Evolutionary conservation across 805 yeast species (phyloP).

Genomic region (Saturnispora zaruensis): DNA sequence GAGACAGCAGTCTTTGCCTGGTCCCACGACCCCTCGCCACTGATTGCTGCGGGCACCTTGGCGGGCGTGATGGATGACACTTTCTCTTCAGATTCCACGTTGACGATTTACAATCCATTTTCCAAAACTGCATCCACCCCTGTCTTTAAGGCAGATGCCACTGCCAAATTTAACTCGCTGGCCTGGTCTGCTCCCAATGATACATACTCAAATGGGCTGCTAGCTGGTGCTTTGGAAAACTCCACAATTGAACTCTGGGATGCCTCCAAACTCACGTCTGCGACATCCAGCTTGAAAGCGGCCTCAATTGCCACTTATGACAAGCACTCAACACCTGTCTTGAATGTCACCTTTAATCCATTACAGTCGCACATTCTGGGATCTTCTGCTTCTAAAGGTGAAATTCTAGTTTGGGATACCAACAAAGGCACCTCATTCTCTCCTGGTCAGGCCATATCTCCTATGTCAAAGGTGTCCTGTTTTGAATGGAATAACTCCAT

Average conservation of each 20-base stretch:
- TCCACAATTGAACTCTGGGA: conserved; percentile 78
- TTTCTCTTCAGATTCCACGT: conserved; percentile 67
- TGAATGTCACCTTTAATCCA: conserved; percentile 69
- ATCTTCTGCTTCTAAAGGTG: conserved; percentile 84
- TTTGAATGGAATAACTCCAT: conserved; percentile 85
- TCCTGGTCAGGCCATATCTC: conserved; percentile 75
- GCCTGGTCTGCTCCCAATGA: conserved; percentile 68
- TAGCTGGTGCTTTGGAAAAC: conserved; percentile 87
- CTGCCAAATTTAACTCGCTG: conserved; percentile 64
- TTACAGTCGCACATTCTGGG: conserved; percentile 63
- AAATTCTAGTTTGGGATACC: conserved; percentile 85
- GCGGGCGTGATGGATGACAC: conserved; percentile 92
- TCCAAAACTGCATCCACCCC: conserved; percentile 29
- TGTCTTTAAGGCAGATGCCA: conserved; percentile 37
- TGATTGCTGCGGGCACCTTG: conserved; percentile 84
- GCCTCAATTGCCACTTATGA: conserved; percentile 43
- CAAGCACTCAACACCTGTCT: conserved; percentile 63
- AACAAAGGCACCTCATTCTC: conserved; percentile 45
- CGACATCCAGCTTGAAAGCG: conserved; percentile 31
- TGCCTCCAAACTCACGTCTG: conserved; percentile 38
- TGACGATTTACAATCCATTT: conserved; percentile 73
- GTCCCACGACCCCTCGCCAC: conserved; percentile 71
- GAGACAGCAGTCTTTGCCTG: conserved; percentile 95
- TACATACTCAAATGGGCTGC: conserved; percentile 40
- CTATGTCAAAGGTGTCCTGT: conserved; percentile 70